Base-by-base conservation (phyloP, 2,329 filamentous ascomycete genomes). In the Cladosporium sp. region DNA sequence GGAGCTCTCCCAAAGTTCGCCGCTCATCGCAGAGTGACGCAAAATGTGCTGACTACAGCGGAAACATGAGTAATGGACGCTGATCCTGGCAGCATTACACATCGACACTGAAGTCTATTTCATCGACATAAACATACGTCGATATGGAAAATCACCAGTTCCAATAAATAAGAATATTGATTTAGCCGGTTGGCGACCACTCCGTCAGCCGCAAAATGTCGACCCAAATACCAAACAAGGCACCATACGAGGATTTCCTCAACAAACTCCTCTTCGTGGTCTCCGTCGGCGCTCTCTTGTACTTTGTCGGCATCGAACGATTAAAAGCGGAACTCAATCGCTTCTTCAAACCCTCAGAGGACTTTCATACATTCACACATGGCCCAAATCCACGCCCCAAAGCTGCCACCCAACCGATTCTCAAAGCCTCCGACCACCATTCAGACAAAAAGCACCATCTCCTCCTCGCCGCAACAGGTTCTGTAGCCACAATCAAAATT, bases 401-500 rank as follows among this genome's bases (percentile, higher is more conserved):
- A 50, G 3, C 45, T 20, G 12, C n/a, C 30, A 15, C 55, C 12
- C 37, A 45, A 20, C 45, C 45, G 14, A 58, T 39, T 58, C 66
- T 75, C 57, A 65, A 64, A 40, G 72, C 74, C 51, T 64, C 72
- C 9, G 68, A 74, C 42, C 69, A 76, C 60, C 62, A 70, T 20
- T 68, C 74, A 51, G 84, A 86, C 66, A 72, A 73, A 17, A 85
- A 83, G 67, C 74, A 74, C 12, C 86, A 89, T 69, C 76, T 89
- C 54, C 78, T 91, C 15, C 79, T 90, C 42, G 85, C 84, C 38
- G 84, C 85, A 39, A 86, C 82, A 34, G 88, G 88, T 51, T 88
- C 88, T 0, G 90, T 96, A n/a, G 92, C 92, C 14, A 91, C 89
- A 6, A 96, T 96, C 69, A 97, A 97, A 71, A 73, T 81, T 59